These are phyloP conservation scores for Cocos nucifera DNA, from an alignment of 176 grass and related monocot genomes.

Conservation along the genomic window DNA sequence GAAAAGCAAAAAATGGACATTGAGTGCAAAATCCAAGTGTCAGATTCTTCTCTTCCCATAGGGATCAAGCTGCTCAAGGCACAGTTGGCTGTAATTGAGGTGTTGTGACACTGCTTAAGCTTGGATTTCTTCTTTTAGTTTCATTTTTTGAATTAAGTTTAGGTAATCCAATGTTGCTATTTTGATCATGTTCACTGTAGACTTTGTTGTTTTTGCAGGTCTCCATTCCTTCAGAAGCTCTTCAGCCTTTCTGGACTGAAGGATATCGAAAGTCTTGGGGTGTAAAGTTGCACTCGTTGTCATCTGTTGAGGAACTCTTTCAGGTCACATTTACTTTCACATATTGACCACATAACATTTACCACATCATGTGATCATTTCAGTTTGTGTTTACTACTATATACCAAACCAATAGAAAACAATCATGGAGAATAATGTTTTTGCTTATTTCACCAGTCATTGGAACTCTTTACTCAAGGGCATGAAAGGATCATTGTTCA, in stretches of 20 bases:
- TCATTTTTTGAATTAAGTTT: slow-evolving; percentile 1
- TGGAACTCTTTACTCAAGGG: no score
- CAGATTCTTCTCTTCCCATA: slow-evolving; percentile 43
- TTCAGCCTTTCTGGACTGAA: slow-evolving; percentile 61
- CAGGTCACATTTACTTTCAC: slow-evolving; percentile 24
- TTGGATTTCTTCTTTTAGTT: slow-evolving; percentile 22
- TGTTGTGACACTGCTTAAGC: slow-evolving; percentile 17
- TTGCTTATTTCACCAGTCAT: no score
- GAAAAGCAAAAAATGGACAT: slow-evolving; percentile 46
- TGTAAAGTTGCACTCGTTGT: slow-evolving; percentile 54
- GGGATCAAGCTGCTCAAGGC: slow-evolving; percentile 68
- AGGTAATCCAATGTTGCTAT: neutral
- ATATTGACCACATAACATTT: no score
- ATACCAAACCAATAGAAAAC: no score
- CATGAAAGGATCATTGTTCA: no score
- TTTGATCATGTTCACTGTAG: neutral
- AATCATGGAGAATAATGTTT: no score
- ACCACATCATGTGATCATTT: no score
- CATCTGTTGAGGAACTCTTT: slow-evolving; percentile 49
- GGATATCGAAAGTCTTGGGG: slow-evolving; percentile 81
- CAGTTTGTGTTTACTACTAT: no score
- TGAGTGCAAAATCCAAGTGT: slow-evolving; percentile 47
- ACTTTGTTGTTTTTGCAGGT: slow-evolving; percentile 32
- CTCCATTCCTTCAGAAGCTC: slow-evolving; percentile 70
- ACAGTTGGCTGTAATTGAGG: slow-evolving; percentile 68